Conservation (phyloP, 78 protist genomes). For the Capsaspora owczarzaki region DNA sequence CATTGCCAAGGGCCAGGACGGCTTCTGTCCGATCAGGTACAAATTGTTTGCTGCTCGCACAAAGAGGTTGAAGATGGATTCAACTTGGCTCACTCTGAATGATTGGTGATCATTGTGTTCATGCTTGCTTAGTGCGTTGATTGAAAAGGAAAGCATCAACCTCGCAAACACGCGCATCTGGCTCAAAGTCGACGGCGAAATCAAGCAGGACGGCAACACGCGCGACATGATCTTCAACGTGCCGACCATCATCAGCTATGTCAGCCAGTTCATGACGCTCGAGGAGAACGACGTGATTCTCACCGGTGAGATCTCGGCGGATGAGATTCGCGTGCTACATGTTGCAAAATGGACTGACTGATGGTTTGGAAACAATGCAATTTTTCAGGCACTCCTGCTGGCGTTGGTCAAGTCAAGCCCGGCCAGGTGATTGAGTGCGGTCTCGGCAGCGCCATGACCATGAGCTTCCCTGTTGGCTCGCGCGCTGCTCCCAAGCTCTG, state of each 20-base stretch:
- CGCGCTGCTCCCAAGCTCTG: no score
- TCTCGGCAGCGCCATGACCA: no score
- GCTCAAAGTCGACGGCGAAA: constrained; percentile 4
- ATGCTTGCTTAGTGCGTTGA: constrained; percentile 5
- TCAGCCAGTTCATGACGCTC: not conserved
- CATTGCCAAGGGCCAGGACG: constrained; percentile 28
- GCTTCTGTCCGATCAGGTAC: constrained; percentile 25
- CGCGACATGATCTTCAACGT: constrained; percentile 26
- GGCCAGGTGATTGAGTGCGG: not conserved
- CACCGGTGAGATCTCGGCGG: not conserved
- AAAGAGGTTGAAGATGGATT: no score
- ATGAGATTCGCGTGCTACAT: not conserved
- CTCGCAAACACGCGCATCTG: not conserved
- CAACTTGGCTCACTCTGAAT: no score
- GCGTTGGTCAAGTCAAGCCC: not conserved
- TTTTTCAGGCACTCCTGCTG: not conserved
- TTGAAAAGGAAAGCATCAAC: not conserved
- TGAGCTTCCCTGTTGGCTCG: no score
- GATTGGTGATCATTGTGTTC: no score
- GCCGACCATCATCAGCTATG: not conserved
- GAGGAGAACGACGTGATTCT: not conserved
- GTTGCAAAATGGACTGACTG: not conserved
- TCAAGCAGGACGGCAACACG: constrained; percentile 23
- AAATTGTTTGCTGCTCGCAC: no score
- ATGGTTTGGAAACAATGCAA: not conserved